phyloP scores from a whole-genome alignment of 148 eudicot species.

The Fagopyrum homotropicum region DNA sequence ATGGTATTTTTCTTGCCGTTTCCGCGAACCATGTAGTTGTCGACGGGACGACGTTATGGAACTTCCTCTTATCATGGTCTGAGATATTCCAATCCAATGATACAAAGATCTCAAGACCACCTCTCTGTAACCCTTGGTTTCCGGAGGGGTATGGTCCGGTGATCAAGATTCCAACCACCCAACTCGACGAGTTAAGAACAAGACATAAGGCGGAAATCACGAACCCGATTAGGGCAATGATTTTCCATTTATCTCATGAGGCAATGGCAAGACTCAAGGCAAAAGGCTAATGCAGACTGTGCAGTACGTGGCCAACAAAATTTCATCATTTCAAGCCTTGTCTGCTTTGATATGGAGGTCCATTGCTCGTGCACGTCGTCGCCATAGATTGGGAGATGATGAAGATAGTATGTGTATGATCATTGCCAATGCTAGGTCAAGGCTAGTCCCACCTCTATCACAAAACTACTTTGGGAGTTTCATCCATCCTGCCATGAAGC shows the following conservation, averaged over 20 bases:
- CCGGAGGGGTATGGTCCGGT: conserved; percentile 22
- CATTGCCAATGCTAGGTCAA: conserved; percentile 50
- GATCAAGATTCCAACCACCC: conserved; percentile 25
- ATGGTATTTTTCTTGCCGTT: no score
- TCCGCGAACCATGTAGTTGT: no score
- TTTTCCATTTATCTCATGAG: conserved; percentile 59
- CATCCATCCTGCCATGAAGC: background rate
- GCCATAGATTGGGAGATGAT: background rate
- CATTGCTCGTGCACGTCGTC: conserved; percentile 49
- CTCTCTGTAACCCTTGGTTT: conserved; percentile 23
- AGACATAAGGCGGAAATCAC: background rate
- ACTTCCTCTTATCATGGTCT: no score
- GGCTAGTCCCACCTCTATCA: no score
- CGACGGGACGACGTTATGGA: no score
- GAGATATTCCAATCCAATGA: conserved; percentile 21
- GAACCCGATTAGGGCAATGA: conserved; percentile 35
- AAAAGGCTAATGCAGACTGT: conserved; percentile 37
- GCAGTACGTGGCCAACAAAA: conserved; percentile 17
- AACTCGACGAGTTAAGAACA: conserved; percentile 23
- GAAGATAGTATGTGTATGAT: conserved; percentile 45
- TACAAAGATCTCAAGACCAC: conserved; percentile 10
- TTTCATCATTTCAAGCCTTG: conserved; percentile 65
- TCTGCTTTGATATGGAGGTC: conserved; percentile 65
- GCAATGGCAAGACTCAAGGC: conserved; percentile 39
- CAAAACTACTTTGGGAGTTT: conserved; percentile 67